A percentile compares a stretch with the other conserved stretches of the same genome.
phyloP scores from a whole-genome alignment of 805 yeast genomes.

The Yamadazyma kitorensis region DNA sequence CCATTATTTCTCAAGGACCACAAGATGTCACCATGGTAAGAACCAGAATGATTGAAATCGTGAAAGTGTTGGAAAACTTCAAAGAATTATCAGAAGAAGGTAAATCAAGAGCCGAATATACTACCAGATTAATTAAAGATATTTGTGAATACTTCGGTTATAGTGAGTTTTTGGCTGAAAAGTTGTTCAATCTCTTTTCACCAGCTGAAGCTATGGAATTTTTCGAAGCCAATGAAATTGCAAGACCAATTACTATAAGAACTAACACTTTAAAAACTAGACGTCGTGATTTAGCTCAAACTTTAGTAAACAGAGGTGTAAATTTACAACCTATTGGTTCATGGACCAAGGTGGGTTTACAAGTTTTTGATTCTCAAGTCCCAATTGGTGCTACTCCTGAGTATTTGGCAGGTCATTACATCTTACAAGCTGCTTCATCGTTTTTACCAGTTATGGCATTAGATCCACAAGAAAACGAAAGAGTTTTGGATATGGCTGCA shows the following conservation, averaged over 20 bases:
- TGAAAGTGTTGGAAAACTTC: slow-evolving; percentile 90
- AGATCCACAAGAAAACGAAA: slow-evolving; percentile 95
- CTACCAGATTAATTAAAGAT: slow-evolving; percentile 74
- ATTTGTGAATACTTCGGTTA: slow-evolving; percentile 94
- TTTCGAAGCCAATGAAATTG: slow-evolving; percentile 96
- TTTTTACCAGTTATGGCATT: slow-evolving; percentile 97
- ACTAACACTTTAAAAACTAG: slow-evolving; percentile 95
- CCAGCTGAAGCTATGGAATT: slow-evolving; percentile 98
- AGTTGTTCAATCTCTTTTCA: slow-evolving; percentile 83
- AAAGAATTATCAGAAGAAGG: slow-evolving; percentile 81
- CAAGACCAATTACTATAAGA: slow-evolving; percentile 95
- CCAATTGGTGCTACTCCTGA: slow-evolving; percentile 99
- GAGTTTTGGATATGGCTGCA: slow-evolving; percentile 97
- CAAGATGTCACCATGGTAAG: slow-evolving; percentile 79
- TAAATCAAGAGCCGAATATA: slow-evolving; percentile 79
- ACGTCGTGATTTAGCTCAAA: slow-evolving; percentile 93
- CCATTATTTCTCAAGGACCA: slow-evolving; percentile 48
- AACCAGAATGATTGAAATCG: slow-evolving; percentile 93
- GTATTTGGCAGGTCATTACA: slow-evolving; percentile 96
- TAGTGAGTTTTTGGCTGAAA: slow-evolving; percentile 87
- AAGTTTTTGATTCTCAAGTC: slow-evolving; percentile 97
- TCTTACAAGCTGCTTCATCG: slow-evolving; percentile 97
- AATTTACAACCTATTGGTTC: slow-evolving; percentile 94
- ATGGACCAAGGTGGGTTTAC: slow-evolving; percentile 98
- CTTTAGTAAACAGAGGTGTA: slow-evolving; percentile 93